Evolutionary conservation across 1,284 basidiomycete genomes (phyloP).

Genomic region (Schizophyllum amplum): DNA sequence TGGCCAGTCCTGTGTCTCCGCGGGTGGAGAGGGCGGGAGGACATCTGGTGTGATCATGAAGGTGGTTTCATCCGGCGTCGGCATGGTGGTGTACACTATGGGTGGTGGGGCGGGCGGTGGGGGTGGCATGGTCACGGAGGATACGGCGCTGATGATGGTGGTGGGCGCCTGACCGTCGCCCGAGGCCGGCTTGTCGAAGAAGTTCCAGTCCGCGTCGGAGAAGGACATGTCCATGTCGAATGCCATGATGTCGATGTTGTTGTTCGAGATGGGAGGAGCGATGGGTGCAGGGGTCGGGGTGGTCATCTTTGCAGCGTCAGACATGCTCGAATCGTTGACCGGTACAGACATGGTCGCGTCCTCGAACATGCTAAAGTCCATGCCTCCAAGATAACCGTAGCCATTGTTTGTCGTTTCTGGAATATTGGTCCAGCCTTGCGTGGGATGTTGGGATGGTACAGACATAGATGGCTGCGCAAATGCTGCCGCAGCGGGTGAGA

Average conservation of each 20-base stretch:
- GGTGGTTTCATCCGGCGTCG: slow-evolving; percentile 24
- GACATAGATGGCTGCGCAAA: background rate
- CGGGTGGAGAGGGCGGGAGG: slow-evolving; percentile 27
- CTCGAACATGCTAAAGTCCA: slow-evolving; percentile 22
- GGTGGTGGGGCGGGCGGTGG: slow-evolving; percentile 1
- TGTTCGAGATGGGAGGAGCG: background rate
- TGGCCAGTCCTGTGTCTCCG: too few relatives aligned
- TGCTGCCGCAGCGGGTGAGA: background rate
- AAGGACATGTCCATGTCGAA: slow-evolving; percentile 59
- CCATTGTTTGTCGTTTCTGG: slow-evolving; percentile 11
- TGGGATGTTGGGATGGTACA: background rate
- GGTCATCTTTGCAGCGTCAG: slow-evolving; percentile 14
- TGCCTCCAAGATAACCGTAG: slow-evolving; percentile 6
- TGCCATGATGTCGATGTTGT: slow-evolving; percentile 7
- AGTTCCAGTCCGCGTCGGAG: slow-evolving; percentile 75
- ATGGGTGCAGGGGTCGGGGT: too few relatives aligned
- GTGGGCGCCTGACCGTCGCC: background rate
- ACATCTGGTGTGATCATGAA: slow-evolving; percentile 26
- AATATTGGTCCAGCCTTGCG: background rate
- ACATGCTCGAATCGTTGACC: slow-evolving; percentile 17
- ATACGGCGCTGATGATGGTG: too few relatives aligned
- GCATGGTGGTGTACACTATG: slow-evolving; percentile 11
- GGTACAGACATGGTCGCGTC: slow-evolving; percentile 16
- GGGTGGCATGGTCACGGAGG: background rate
- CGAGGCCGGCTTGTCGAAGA: slow-evolving; percentile 49